A percentile compares a stretch with the other conserved stretches of the same genome.
These are phyloP conservation scores for Somion occarium DNA, from an alignment of 1,284 basidiomycete species.

Conservation along the genomic window DNA sequence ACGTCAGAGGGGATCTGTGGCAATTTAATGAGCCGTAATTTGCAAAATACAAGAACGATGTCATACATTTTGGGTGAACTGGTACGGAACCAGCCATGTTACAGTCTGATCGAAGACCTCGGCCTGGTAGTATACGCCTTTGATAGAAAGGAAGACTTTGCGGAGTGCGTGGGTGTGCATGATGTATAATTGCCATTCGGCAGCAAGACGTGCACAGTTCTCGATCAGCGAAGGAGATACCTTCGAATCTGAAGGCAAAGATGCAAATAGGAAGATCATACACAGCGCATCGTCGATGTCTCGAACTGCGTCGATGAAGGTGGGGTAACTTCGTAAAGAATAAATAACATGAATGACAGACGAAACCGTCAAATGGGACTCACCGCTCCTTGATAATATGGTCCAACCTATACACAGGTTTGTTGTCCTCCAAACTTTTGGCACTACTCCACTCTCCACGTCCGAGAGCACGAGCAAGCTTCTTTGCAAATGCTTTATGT, in stretches of 20 bases:
- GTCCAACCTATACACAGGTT: constrained; percentile 85
- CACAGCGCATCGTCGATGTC: constrained; percentile 98
- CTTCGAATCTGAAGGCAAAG: constrained; percentile 78
- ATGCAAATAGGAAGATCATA: constrained; percentile 91
- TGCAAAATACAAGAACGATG: constrained; percentile 5
- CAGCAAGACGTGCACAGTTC: constrained; percentile 86
- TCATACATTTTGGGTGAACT: constrained; percentile 92
- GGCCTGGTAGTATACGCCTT: constrained; percentile 98
- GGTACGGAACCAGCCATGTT: constrained; percentile 97
- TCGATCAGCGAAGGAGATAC: constrained; percentile 84
- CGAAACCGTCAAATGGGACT: constrained; percentile 14
- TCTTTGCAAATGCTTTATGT: constrained; percentile 99
- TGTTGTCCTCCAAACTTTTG: constrained; percentile 91
- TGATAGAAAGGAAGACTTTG: constrained; percentile 96
- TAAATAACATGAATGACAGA: constrained; percentile 3
- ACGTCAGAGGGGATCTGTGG: constrained; percentile 89
- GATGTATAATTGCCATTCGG: constrained; percentile 94
- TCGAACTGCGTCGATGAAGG: constrained; percentile 92
- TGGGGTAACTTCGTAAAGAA: constrained; percentile 74
- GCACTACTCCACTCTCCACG: constrained; percentile 94
- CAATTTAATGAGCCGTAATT: too few relatives aligned
- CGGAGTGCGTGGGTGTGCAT: constrained; percentile 86
- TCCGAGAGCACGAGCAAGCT: constrained; percentile 90
- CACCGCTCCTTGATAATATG: constrained; percentile 98
- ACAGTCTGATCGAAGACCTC: constrained; percentile 91